phyloP scores from a whole-genome alignment of 352 stramenopile genomes.

The Phytophthora pseudosyringae region DNA sequence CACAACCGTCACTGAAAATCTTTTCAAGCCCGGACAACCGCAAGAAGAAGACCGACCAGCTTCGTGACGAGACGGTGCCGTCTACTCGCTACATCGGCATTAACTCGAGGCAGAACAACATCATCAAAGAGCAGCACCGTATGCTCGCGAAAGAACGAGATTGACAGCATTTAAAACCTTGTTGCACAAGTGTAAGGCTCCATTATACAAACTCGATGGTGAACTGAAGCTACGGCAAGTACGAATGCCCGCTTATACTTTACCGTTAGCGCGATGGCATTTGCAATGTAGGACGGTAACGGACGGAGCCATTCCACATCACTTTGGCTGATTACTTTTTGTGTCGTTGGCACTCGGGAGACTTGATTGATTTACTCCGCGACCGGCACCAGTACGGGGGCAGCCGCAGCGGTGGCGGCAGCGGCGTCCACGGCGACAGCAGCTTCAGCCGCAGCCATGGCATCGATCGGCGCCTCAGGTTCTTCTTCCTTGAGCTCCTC shows the following conservation, averaged over 20 bases:
- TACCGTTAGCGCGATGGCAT: too few species aligned
- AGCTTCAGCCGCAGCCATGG: slow-evolving; percentile 31
- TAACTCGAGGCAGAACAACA: slow-evolving; percentile 70
- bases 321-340: slow-evolving; percentile 21
- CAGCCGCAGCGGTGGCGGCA: slow-evolving; percentile 23
- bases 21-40: slow-evolving; percentile 65
- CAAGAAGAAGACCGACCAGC: slow-evolving; percentile 43
- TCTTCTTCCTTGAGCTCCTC: slow-evolving; percentile 22
- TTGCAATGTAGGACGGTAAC: slow-evolving; percentile 1
- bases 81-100: slow-evolving; percentile 81
- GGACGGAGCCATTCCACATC: slow-evolving; percentile 13
- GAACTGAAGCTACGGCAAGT: slow-evolving; percentile 31
- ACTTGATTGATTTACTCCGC: slow-evolving; percentile 31
- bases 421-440: slow-evolving; percentile 25
- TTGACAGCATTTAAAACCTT: not conserved
- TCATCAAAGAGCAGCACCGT: slow-evolving; percentile 80
- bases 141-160: slow-evolving; percentile 54
- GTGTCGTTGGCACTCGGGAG: not conserved
- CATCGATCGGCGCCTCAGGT: slow-evolving; percentile 23
- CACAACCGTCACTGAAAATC: slow-evolving; percentile 68
- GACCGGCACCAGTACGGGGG: slow-evolving; percentile 28
- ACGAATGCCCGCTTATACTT: slow-evolving; percentile 23
- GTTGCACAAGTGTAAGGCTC: slow-evolving; percentile 13
- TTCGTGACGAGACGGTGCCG: slow-evolving; percentile 65
- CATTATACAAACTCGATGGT: slow-evolving; percentile 35